phyloP scores from a whole-genome alignment of 129 eudicot genomes.

The Chrysanthemum seticuspe region DNA sequence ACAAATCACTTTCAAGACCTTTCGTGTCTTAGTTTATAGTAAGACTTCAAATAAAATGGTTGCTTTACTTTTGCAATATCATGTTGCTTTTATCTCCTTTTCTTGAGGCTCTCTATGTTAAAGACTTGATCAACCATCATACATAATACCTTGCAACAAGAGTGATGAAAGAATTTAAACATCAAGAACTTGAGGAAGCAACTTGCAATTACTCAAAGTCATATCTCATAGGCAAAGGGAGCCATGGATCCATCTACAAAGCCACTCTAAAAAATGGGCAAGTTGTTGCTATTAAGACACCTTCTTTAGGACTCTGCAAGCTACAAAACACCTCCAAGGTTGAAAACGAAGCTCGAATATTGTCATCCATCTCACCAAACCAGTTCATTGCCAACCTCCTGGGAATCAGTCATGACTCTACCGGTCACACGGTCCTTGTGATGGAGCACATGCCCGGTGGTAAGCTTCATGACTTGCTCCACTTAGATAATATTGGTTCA shows the following conservation, averaged over 20 bases:
- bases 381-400: constrained; percentile 42
- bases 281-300: constrained; percentile 64
- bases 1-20: neutral
- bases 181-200: constrained; percentile 62
- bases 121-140: constrained; percentile 21
- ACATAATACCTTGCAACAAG: neutral
- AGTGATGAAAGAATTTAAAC: constrained; percentile 48
- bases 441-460: constrained; percentile 73
- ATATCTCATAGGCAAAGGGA: constrained; percentile 66
- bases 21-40: neutral
- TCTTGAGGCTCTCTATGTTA: constrained; percentile 13
- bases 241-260: constrained; percentile 81
- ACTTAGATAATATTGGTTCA: constrained; percentile 24
- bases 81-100: neutral
- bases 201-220: constrained; percentile 60
- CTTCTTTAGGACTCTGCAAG: constrained; percentile 70
- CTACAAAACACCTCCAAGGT: constrained; percentile 67
- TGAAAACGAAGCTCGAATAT: constrained; percentile 56
- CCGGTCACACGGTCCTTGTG: constrained; percentile 44
- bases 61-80: neutral
- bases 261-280: constrained; percentile 54
- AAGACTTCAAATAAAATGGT: neutral
- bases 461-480: constrained; percentile 63
- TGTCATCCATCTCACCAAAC: constrained; percentile 49
- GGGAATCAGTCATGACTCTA: constrained; percentile 46